phyloP scores from a whole-genome alignment of 1,284 basidiomycete genomes.

The Pisolithus thermaeus region DNA sequence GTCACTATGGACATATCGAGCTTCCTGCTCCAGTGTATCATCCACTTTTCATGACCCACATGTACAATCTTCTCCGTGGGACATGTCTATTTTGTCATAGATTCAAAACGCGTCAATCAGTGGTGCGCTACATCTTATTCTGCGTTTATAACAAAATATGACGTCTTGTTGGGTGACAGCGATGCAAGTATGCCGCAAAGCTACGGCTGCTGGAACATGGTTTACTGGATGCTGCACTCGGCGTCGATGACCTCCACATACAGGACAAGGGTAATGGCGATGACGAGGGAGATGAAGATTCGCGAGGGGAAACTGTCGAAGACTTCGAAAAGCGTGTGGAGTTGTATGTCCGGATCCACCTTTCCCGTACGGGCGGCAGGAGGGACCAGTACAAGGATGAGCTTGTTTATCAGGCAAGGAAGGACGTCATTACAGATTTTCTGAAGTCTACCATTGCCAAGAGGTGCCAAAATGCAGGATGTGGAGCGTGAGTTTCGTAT shows the following conservation, averaged over 20 bases:
- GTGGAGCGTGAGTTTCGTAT: conserved; percentile 65
- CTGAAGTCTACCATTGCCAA: conserved; percentile 63
- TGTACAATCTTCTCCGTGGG: conserved; percentile 83
- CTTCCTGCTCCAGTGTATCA: conserved; percentile 95
- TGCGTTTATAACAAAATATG: conserved; percentile 6
- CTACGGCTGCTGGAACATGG: conserved; percentile 89
- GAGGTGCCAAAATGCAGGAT: conserved; percentile 73
- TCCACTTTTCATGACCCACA: conserved; percentile 93
- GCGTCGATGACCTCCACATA: conserved; percentile 60
- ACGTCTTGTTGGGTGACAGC: conserved; percentile 35
- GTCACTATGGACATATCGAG: conserved; percentile 99
- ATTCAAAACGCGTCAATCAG: conserved; percentile 78
- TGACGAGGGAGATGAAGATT: conserved; percentile 30
- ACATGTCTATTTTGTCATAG: conserved; percentile 96
- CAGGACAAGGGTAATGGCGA: conserved; percentile 34
- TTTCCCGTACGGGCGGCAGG: conserved; percentile 53
- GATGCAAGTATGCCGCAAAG: conserved; percentile 82
- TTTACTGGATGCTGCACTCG: conserved; percentile 77
- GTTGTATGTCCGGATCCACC: conserved; percentile 63
- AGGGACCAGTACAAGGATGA: conserved; percentile 88
- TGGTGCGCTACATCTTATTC: conserved; percentile 46
- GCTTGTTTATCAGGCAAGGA: conserved; percentile 84
- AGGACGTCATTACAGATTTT: conserved; percentile 81
- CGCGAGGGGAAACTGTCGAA: conserved; percentile 48
- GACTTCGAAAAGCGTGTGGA: conserved; percentile 70